These are phyloP conservation scores for Fraxinus albicans DNA, from an alignment of 305 asterid genomes.

Conservation along the genomic window DNA sequence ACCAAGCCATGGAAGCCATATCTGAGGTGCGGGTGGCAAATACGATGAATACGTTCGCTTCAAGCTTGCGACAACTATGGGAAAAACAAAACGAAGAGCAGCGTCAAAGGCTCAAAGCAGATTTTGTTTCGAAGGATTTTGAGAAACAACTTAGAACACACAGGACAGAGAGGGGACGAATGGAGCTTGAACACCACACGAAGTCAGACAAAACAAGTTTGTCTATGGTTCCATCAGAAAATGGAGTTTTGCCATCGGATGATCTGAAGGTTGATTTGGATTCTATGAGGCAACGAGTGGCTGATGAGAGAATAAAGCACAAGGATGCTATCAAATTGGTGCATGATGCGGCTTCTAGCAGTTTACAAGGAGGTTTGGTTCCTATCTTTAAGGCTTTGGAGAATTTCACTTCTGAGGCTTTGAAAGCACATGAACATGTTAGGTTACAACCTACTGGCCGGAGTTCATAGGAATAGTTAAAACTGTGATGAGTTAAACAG, in stretches of 20 bases:
- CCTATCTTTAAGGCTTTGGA: slow-evolving; percentile 95
- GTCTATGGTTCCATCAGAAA: slow-evolving; percentile 61
- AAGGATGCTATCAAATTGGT: slow-evolving; percentile 77
- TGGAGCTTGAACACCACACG: slow-evolving; percentile 34
- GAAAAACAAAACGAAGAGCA: slow-evolving; percentile 88
- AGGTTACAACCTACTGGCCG: slow-evolving; percentile 42
- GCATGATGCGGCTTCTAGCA: slow-evolving; percentile 83
- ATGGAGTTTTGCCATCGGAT: slow-evolving; percentile 57
- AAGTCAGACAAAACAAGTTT: slow-evolving; percentile 37
- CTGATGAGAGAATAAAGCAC: slow-evolving; percentile 77
- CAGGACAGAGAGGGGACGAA: slow-evolving; percentile 35
- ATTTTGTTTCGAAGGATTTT: slow-evolving; percentile 59
- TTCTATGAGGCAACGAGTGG: slow-evolving; percentile 55
- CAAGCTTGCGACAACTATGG: slow-evolving; percentile 68
- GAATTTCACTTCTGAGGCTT: slow-evolving; percentile 68
- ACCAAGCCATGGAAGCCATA: slow-evolving; percentile 70
- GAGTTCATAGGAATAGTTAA: slow-evolving; percentile 1
- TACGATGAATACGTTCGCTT: slow-evolving; percentile 72
- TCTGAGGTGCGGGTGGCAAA: slow-evolving; percentile 69
- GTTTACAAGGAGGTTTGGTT: slow-evolving; percentile 82
- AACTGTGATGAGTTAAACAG: background rate
- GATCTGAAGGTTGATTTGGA: slow-evolving; percentile 84
- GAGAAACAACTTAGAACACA: slow-evolving; percentile 50
- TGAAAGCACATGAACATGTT: slow-evolving; percentile 77
- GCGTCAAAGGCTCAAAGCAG: slow-evolving; percentile 75